Conservation (phyloP, 1,284 basidiomycete species). For the Puccinia coronata region DNA sequence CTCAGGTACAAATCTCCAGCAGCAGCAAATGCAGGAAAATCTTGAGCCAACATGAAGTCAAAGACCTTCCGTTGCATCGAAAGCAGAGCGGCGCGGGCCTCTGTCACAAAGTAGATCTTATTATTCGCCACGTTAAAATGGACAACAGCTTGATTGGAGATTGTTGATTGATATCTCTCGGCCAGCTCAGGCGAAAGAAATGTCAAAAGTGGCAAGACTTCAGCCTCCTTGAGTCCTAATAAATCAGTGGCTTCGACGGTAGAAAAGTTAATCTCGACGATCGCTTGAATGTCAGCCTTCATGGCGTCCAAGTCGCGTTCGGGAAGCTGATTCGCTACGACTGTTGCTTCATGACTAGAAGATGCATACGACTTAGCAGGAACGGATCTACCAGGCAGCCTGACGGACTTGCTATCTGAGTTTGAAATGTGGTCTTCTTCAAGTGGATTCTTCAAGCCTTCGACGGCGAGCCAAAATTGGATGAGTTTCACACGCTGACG, state of each 20-base stretch:
- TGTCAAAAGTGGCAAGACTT: constrained; percentile 13
- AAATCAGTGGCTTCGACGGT: constrained; percentile 20
- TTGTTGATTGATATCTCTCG: constrained; percentile 6
- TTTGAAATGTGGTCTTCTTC: constrained; percentile 63
- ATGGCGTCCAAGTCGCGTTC: constrained; percentile 32
- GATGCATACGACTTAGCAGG: neutral
- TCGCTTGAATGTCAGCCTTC: constrained; percentile 44
- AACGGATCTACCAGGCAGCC: neutral
- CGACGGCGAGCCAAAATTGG: constrained; percentile 95
- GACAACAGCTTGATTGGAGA: neutral
- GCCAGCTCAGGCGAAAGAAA: constrained; percentile 38
- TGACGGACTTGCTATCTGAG: constrained; percentile 2
- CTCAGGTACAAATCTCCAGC: constrained; percentile 44
- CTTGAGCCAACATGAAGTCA: constrained; percentile 35
- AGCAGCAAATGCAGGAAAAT: constrained; percentile 43
- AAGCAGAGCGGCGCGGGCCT: constrained; percentile 25
- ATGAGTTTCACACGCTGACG: constrained; percentile 78
- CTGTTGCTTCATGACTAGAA: constrained; percentile 1
- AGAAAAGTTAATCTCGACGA: constrained; percentile 41
- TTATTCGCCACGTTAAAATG: neutral
- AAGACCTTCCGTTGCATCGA: constrained; percentile 44
- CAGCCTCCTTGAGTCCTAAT: constrained; percentile 31
- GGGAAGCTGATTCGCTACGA: neutral
- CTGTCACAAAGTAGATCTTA: constrained; percentile 21
- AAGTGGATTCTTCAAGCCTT: constrained; percentile 94